A percentile compares a stretch with the other conserved stretches of the same genome.
Conservation (phyloP, 192 early-diverging fungal species). For the Pilobolus umbonatus region DNA sequence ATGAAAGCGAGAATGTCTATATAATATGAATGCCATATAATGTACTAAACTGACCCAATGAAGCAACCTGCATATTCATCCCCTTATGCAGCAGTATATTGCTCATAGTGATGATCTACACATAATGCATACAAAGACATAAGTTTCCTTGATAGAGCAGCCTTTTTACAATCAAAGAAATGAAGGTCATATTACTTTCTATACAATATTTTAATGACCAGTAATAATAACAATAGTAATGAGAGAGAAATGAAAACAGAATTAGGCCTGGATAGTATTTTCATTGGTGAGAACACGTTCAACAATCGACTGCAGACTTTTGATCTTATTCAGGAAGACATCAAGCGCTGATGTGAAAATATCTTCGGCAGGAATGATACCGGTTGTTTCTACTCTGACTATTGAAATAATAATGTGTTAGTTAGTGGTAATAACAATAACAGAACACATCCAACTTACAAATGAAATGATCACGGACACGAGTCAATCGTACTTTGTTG, state of each 20-base stretch:
- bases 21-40: too few species aligned
- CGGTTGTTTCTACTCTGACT: conserved; percentile 86
- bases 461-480: conserved; percentile 96
- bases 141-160: too few species aligned
- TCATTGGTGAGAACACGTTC: conserved; percentile 26
- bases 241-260: background rate
- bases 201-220: too few species aligned
- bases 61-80: too few species aligned
- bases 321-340: conserved; percentile 78
- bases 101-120: too few species aligned
- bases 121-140: too few species aligned
- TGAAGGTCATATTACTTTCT: too few species aligned
- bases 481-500: conserved; percentile 79
- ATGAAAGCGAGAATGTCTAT: too few species aligned
- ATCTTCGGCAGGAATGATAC: conserved; percentile 70
- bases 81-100: too few species aligned
- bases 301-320: conserved; percentile 30
- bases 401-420: background rate
- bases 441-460: conserved; percentile 57
- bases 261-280: background rate
- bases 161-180: too few species aligned
- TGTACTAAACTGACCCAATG: too few species aligned
- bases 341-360: conserved; percentile 76
- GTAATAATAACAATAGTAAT: too few species aligned
- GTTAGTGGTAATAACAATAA: background rate